phyloP scores from a whole-genome alignment of 2,329 filamentous ascomycete genomes.

The Fusarium sp. region DNA sequence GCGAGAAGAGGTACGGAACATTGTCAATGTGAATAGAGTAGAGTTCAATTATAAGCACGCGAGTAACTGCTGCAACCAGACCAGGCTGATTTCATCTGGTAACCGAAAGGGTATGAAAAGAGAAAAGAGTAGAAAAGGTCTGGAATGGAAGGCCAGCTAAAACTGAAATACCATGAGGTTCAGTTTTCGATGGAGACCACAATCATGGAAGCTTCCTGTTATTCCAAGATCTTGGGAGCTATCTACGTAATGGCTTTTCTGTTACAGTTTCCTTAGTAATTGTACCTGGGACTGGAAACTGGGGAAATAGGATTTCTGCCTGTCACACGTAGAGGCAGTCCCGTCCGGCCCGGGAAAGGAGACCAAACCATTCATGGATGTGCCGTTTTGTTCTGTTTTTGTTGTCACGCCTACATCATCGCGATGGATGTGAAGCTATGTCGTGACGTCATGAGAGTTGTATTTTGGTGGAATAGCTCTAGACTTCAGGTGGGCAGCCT shows the following conservation, averaged over 20 bases:
- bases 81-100: not conserved
- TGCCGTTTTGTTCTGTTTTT: not conserved
- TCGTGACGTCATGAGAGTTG: slow-evolving; percentile 44
- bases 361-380: slow-evolving; percentile 8
- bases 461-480: slow-evolving; percentile 15
- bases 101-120: not conserved
- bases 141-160: slow-evolving; percentile 2
- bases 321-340: slow-evolving; percentile 14
- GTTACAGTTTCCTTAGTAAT: not conserved
- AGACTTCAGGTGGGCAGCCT: not conserved
- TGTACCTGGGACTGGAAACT: slow-evolving; percentile 9
- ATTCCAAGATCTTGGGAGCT: slow-evolving; percentile 30
- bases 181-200: slow-evolving; percentile 14
- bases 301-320: slow-evolving; percentile 19
- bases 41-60: slow-evolving; percentile 15
- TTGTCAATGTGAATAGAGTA: slow-evolving; percentile 25
- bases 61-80: slow-evolving; percentile 4
- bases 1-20: slow-evolving; percentile 48
- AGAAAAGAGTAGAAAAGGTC: not conserved
- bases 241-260: slow-evolving; percentile 36
- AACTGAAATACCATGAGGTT: slow-evolving; percentile 17
- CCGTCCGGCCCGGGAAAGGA: slow-evolving; percentile 5
- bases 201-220: slow-evolving; percentile 23
- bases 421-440: slow-evolving; percentile 24
- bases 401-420: slow-evolving; percentile 45